phyloP scores from a whole-genome alignment of 176 grass and related monocot species.

The Aegilops umbellulata region DNA sequence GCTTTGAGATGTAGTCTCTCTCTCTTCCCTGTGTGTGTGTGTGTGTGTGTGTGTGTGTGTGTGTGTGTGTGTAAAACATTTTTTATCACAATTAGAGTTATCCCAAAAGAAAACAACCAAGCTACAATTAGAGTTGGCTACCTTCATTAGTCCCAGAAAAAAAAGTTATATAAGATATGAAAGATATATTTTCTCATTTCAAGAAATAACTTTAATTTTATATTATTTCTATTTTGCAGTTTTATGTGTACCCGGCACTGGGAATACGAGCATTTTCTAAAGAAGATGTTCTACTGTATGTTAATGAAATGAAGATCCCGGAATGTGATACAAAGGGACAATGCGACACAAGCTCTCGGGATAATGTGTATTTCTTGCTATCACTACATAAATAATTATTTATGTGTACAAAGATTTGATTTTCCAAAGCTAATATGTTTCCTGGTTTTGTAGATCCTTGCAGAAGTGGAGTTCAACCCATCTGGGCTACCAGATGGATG shows the following conservation, averaged over 20 bases:
- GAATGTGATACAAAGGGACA: conserved; percentile 7
- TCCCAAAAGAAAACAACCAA: too few relatives aligned
- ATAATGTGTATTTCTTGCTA: conserved; percentile 16
- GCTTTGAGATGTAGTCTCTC: too few relatives aligned
- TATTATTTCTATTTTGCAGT: not conserved
- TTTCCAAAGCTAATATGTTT: not conserved
- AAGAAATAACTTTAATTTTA: not conserved
- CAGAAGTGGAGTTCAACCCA: conserved; percentile 41
- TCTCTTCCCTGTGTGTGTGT: too few relatives aligned
- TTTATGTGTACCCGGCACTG: conserved; percentile 17
- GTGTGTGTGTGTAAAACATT: not conserved
- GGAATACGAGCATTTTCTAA: conserved; percentile 17
- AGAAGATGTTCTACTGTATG: conserved; percentile 34
- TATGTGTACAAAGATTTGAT: not conserved
- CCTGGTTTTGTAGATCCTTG: conserved; percentile 33
- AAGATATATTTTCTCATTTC: not conserved
- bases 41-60: too few relatives aligned
- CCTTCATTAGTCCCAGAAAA: not conserved
- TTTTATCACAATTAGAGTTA: not conserved
- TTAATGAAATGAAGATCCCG: conserved; percentile 10
- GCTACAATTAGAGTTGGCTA: not conserved
- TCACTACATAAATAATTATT: not conserved
- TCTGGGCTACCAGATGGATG: conserved; percentile 33
- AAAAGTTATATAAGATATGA: not conserved
- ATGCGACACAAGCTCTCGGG: not conserved